Evolutionary conservation across 257 asterid species (phyloP).

Genomic region (Leptodermis oblonga): DNA sequence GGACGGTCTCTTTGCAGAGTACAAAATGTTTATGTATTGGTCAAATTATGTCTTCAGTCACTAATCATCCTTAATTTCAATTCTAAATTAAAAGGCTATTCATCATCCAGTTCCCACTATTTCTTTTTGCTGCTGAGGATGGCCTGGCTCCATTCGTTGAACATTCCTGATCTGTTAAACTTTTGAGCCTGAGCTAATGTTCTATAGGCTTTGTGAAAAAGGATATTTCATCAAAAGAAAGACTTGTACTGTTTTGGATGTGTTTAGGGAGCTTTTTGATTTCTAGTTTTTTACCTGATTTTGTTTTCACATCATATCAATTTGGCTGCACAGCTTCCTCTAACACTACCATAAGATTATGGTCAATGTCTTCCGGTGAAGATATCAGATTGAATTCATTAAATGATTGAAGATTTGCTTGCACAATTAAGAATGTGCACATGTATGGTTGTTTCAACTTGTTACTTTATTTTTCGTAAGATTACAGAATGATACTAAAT

Average conservation of each 20-base stretch:
- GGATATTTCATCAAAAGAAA: neutral
- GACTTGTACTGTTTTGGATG: neutral
- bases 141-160: neutral
- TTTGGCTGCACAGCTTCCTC: slow-evolving; percentile 69
- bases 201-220: neutral
- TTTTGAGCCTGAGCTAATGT: neutral
- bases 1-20: neutral
- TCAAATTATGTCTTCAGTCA: neutral
- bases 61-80: neutral
- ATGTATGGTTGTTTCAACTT: no score
- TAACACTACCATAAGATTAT: slow-evolving; percentile 79
- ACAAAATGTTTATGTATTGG: neutral
- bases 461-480: no score
- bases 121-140: neutral
- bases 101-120: neutral
- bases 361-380: slow-evolving; percentile 80
- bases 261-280: neutral
- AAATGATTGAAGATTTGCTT: no score
- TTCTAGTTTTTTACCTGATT: neutral
- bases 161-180: neutral
- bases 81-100: neutral
- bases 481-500: no score
- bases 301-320: neutral
- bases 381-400: no score
- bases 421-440: no score